Evolutionary conservation across 2,329 filamentous ascomycete species (phyloP), one percentile per base, ranked within the genome.

Genomic region (Exophiala xenobiotica): DNA sequence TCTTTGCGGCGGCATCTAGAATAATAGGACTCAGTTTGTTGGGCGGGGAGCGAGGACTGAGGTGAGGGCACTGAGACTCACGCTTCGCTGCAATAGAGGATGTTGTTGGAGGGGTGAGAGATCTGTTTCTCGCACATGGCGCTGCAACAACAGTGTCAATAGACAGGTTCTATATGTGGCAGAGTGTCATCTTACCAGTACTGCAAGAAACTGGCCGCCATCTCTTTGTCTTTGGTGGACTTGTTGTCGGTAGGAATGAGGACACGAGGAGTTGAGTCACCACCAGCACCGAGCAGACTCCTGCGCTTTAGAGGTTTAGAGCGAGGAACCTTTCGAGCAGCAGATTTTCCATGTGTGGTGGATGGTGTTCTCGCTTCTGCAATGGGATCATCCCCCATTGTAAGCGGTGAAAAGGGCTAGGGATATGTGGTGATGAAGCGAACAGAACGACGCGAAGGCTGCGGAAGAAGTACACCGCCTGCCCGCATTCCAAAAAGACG

Each of bases 91-190:
- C 82, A 85, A 65, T 85, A 85, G 38, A 85, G 71, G 33, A 83
- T 74, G 12, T 74, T 75, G 63, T 80, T 79, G 65, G 78, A 77
- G 12, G 82, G 82, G 24, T 78, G 75, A 46, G 80, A 76, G 61
- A 85, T 85, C 69, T 85, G 81, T 66, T 77, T 82, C 66, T 85
- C 82, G 67, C 82, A 85, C 63, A 78, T 82, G 57, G 81, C 78
- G 68, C 81, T 85, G 63, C 24, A 41, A 16, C n/a, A 31, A 31
- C 4, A 31, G 14, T 41, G 52, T 49, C 49, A 61, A 48, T 62
- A 24, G 58, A 57, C 49, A 48, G 44, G 19, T n/a, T 26, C 43
- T 12, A 29, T 33, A 23, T 41, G 26, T 40, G 20, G 38, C 18
- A 33, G 29, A 11, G 29, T 1, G 19, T 47, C 11, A 23, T 65